Base-by-base conservation (phyloP, 768 basidiomycete species). In the Coprinellus micaceus region DNA sequence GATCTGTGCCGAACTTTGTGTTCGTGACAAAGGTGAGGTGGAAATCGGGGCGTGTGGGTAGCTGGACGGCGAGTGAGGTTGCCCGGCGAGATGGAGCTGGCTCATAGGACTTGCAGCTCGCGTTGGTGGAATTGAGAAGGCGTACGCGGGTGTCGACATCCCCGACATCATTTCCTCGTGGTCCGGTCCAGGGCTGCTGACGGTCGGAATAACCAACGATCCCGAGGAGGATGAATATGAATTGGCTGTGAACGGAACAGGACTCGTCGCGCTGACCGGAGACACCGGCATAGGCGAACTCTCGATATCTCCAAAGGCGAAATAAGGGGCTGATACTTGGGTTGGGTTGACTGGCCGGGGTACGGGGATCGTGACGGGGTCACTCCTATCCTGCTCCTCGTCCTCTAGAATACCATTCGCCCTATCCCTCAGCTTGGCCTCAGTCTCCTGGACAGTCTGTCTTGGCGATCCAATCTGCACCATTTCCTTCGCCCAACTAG, bases 401-500 rank as follows among this genome's bases (percentile, higher is more conserved):
- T 46, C 44, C 6, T 36, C 22, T 15, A 47, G 21, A 19, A 21
- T 28, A 6, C 25, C 45, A 13, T 47, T 47, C 25, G 45, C 45
- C 13, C 45, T 9, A 13, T 44, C 41, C 7, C 41, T 44, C 7
- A 54, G 29, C 29, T 54, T 54, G 12, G 6, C 26, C 13, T 24
- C 24, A 28, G 29, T 39, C n/a, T 52, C 58, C 43, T 62, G 53
- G 21, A 54, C 52, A 5, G 53, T 59, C 24, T 58, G 44, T 13
- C 50, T 44, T 17, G 55, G 59, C 5, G 64, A 62, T 36, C 71
- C 62, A 48, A 63, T 59, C n/a, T 66, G 45, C 26, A 73, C 73
- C 68, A 81, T 71, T 45, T 66, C 65, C 41, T 74, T 66, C 28
- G 82, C 79, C 86, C 85, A 87, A 54, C 71, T 74, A 44, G 75